Base-by-base conservation (phyloP, 1,284 basidiomycete genomes). In the Salmacisia buchloeana region DNA sequence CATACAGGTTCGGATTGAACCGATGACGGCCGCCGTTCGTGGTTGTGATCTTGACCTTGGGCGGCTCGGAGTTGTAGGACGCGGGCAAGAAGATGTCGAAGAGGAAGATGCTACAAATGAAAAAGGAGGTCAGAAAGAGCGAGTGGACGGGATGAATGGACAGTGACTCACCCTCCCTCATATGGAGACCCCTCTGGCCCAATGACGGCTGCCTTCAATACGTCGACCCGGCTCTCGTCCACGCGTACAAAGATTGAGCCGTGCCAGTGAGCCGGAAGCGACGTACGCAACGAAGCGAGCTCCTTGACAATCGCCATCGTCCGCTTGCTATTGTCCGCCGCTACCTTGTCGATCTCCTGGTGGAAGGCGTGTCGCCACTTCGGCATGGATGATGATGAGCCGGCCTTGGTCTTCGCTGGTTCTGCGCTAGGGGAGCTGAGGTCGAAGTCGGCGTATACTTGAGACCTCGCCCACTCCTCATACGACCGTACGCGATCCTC, bases 271-370 rank as follows among this genome's bases (percentile, higher is more conserved):
- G 91, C 87, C 23, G 92, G 92, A 21, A 94, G 81, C 74, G 91
- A 92, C 18, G 90, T 92, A 1, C 91, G 91, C 41, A 94, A 84
- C 25, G 92, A 90, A 0, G 91, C 91, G 62, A 94, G 86, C 89
- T 94, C 90, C 82, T 94, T 94, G 10, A 92, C 92, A 67, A 94
- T 93, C 10, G 92, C 91, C 59, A 94, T 82, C 1, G 89, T 92
- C 36, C 92, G 84, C 79, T 90, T 92, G 1, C 91, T 90, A 60
- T 91, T 27, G 60, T 66, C 25, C 69, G 71, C 2, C 64, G 0
- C 29, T 52, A 12, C 64, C 62, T 15, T 46, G 4, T 46, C 45
- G 27, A 81, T 67, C 5, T 54, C 59, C 10, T 21, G 18, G 15
- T 36, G 21, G 41, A 62, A 60, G 49, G 29, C 58, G 35, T 63